Evolutionary conservation across 2,329 filamentous ascomycete genomes (phyloP).

Genomic region (Monilinia aucupariae): DNA sequence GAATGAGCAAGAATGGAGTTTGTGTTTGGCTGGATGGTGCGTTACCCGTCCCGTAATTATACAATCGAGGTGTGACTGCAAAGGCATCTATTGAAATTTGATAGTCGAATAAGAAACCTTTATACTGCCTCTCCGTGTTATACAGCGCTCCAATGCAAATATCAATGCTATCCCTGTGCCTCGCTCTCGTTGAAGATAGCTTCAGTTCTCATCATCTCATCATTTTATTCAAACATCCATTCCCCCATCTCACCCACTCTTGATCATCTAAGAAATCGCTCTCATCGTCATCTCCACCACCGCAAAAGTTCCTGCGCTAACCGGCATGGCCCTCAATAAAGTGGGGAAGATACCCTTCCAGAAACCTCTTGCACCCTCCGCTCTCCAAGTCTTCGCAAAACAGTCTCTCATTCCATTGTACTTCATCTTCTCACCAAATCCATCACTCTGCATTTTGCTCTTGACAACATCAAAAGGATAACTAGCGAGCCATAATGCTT

Average conservation of each 20-base stretch:
- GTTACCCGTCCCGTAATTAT: no score
- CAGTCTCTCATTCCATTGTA: slow-evolving; percentile 84
- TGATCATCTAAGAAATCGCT: slow-evolving; percentile 44
- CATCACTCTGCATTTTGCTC: slow-evolving; percentile 99
- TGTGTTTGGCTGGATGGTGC: no score
- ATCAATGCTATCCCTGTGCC: neutral
- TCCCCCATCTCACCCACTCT: neutral
- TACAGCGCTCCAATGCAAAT: neutral
- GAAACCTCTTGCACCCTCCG: slow-evolving; percentile 76
- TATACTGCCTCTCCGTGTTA: no score
- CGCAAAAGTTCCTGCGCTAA: slow-evolving; percentile 95
- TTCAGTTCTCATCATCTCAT: neutral
- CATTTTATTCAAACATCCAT: neutral
- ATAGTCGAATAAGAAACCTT: no score
- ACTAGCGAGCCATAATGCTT: slow-evolving; percentile 86
- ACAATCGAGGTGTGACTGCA: no score
- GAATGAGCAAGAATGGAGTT: no score
- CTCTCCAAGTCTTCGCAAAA: slow-evolving; percentile 74
- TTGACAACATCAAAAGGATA: slow-evolving; percentile 98
- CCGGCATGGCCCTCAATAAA: slow-evolving; percentile 89
- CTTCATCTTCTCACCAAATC: slow-evolving; percentile 65
- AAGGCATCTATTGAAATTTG: no score
- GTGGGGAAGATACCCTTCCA: slow-evolving; percentile 94
- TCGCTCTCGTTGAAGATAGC: neutral
- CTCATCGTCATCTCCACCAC: slow-evolving; percentile 66